These are phyloP conservation scores for Nannochloropsis gaditana DNA, from an alignment of 108 stramenopile species.

Conservation along the genomic window DNA sequence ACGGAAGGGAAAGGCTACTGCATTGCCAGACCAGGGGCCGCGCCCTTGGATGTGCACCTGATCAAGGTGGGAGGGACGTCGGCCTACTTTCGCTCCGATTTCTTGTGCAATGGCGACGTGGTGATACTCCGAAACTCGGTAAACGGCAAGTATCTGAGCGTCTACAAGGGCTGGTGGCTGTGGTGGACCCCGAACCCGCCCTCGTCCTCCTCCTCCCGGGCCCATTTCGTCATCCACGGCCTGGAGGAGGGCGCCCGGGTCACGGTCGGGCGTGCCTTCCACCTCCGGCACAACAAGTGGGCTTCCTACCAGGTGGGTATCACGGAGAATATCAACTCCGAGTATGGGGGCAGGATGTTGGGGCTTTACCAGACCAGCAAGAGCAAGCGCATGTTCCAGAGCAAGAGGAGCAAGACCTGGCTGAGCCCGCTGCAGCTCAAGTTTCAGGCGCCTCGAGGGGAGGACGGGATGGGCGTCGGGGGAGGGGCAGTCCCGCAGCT, in stretches of 20 bases:
- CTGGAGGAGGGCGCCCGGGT: slow-evolving; percentile 47
- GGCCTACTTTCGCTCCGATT: slow-evolving; percentile 53
- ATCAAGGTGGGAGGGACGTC: slow-evolving; percentile 35
- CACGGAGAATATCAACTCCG: slow-evolving; percentile 60
- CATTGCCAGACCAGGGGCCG: not conserved
- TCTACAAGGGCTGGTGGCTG: slow-evolving; percentile 83
- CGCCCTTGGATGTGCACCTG: not conserved
- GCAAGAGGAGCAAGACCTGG: slow-evolving; percentile 4
- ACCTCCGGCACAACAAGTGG: slow-evolving; percentile 65
- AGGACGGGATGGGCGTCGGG: not conserved
- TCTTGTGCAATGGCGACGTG: slow-evolving; percentile 65
- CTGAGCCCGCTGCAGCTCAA: not conserved
- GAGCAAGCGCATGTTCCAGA: not conserved
- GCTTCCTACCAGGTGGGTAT: slow-evolving; percentile 69
- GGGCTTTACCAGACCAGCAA: slow-evolving; percentile 56
- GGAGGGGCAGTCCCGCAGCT: not conserved
- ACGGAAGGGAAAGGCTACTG: not conserved
- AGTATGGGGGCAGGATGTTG: slow-evolving; percentile 75
- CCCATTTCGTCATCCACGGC: slow-evolving; percentile 40
- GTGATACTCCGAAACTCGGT: slow-evolving; percentile 57
- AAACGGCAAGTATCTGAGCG: slow-evolving; percentile 62
- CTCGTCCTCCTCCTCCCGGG: slow-evolving; percentile 36
- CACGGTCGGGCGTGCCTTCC: slow-evolving; percentile 64
- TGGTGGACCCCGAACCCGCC: slow-evolving; percentile 69
- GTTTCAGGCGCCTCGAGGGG: not conserved